Conservation (phyloP, 176 grass and related monocot genomes). For the Zizania latifolia region DNA sequence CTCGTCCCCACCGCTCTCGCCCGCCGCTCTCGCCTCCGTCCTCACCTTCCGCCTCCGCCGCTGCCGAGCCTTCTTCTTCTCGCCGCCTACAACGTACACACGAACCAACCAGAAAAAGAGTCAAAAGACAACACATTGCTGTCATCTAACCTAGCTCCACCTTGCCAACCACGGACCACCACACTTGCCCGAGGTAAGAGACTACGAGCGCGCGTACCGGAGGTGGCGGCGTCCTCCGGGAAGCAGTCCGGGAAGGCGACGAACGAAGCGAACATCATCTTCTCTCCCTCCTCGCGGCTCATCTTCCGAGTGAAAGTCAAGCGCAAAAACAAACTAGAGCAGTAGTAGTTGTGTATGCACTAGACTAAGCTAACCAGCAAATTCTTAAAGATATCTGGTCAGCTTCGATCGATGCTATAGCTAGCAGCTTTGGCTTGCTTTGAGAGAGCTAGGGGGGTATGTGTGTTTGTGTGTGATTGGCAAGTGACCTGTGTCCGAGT, state of each 20-base stretch:
- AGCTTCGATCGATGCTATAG: background rate
- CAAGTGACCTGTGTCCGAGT: slow-evolving; percentile 18
- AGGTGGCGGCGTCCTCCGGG: slow-evolving; percentile 20
- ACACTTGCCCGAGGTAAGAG: background rate
- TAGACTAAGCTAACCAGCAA: background rate
- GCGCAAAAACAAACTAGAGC: background rate
- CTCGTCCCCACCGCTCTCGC: background rate
- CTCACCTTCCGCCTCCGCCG: slow-evolving; percentile 57
- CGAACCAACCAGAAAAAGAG: background rate
- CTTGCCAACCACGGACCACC: no score
- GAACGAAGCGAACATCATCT: slow-evolving; percentile 50
- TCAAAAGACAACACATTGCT: background rate
- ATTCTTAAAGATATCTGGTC: slow-evolving; percentile 28
- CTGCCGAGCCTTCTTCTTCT: slow-evolving; percentile 50
- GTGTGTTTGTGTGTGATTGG: background rate
- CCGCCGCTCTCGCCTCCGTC: slow-evolving; percentile 13
- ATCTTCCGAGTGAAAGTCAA: slow-evolving; percentile 8
- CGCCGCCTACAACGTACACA: slow-evolving; percentile 11
- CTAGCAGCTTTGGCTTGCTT: slow-evolving; percentile 20
- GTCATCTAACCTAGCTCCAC: background rate
- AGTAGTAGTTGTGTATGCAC: background rate
- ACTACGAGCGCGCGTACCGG: background rate
- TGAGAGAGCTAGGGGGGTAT: background rate
- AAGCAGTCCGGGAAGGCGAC: slow-evolving; percentile 28
- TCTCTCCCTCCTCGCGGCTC: slow-evolving; percentile 47